Evolutionary conservation across 129 eudicot species (phyloP).

Genomic region (Silybum marianum): DNA sequence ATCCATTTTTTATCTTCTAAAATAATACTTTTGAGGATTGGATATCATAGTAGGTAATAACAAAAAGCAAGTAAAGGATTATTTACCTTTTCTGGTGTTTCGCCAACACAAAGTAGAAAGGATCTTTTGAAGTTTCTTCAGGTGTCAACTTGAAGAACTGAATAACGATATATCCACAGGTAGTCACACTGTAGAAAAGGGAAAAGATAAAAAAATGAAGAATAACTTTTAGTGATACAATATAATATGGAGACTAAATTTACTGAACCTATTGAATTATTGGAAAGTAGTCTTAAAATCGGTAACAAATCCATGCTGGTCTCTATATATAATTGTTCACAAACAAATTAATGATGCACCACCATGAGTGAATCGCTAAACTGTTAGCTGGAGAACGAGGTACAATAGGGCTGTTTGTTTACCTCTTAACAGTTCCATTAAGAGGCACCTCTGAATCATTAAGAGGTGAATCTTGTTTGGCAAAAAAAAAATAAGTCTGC

Average conservation of each 20-base stretch:
- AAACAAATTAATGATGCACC: not conserved
- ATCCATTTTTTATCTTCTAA: not conserved
- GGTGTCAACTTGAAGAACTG: constrained; percentile 75
- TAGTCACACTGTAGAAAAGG: constrained; percentile 60
- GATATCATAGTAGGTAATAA: not conserved
- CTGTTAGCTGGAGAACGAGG: not conserved
- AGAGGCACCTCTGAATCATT: too few species aligned
- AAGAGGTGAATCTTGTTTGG: too few species aligned
- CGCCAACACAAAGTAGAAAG: constrained; percentile 63
- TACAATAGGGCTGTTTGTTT: too few species aligned
- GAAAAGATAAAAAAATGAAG: not conserved
- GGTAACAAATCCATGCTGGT: not conserved
- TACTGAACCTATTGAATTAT: not conserved
- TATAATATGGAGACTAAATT: not conserved
- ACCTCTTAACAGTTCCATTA: too few species aligned
- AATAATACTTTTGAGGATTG: not conserved
- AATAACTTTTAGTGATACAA: constrained; percentile 10
- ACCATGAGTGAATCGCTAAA: not conserved
- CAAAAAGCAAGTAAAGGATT: not conserved
- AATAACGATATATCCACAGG: constrained; percentile 68
- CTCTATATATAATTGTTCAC: not conserved
- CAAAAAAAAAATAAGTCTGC: too few species aligned
- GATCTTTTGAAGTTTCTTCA: constrained; percentile 71
- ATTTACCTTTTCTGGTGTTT: constrained; percentile 51
- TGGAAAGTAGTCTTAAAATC: not conserved